Percentiles rank a stretch among this genome's conserved stretches.
Evolutionary conservation across 768 basidiomycete species (phyloP).

Genomic region (Strobilomyces dryophilus): DNA sequence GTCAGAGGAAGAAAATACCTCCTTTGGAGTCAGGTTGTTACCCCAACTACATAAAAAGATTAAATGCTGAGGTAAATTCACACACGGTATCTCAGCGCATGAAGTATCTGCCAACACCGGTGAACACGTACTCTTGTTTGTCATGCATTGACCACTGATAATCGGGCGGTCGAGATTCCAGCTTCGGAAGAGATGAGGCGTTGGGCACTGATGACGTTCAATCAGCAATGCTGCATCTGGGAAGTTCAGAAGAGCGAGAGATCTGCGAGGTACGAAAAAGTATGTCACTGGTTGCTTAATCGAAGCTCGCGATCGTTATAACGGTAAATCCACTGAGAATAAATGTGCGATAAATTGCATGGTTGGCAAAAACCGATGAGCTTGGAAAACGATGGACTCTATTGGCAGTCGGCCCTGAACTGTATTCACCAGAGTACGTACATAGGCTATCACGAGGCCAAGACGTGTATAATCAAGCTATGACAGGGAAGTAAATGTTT

Average conservation of each 20-base stretch:
- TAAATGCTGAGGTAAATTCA: neutral
- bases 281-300: neutral
- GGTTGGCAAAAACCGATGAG: neutral
- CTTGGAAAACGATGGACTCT: neutral
- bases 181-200: neutral
- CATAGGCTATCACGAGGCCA: slow-evolving; percentile 1
- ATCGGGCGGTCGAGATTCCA: neutral
- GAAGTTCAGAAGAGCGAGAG: neutral
- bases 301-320: too few species aligned
- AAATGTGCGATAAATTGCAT: too few species aligned
- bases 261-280: neutral
- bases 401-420: neutral
- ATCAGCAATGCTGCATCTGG: neutral
- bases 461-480: neutral
- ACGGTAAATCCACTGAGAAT: neutral
- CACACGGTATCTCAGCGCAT: neutral
- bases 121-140: neutral
- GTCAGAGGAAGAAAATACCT: neutral
- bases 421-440: slow-evolving; percentile 2
- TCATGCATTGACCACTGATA: neutral
- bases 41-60: neutral
- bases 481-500: slow-evolving; percentile 1
- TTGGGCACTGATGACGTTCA: too few species aligned
- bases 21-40: neutral
- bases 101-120: neutral